These are phyloP conservation scores for Collybia sp. DNA, from an alignment of 768 basidiomycete species.

Conservation along the genomic window DNA sequence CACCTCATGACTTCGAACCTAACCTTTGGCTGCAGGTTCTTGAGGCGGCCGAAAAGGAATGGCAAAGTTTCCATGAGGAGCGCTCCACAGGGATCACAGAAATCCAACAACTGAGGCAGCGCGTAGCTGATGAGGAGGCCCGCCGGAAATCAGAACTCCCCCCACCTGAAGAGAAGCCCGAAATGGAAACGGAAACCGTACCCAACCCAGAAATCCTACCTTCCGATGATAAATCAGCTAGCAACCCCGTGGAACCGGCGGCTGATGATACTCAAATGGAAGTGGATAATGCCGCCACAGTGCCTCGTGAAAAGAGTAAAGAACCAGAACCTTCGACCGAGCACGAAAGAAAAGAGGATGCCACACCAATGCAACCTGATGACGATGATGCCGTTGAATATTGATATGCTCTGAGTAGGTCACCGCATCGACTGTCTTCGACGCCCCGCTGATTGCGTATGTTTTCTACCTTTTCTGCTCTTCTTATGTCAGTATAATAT, in stretches of 20 bases:
- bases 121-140: conserved; percentile 62
- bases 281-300: conserved; percentile 27
- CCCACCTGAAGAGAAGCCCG: conserved; percentile 21
- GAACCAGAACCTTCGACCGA: conserved; percentile 32
- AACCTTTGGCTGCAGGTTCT: conserved; percentile 36
- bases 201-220: not conserved
- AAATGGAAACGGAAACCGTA: conserved; percentile 29
- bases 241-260: not conserved
- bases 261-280: conserved; percentile 30
- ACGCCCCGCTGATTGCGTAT: not conserved
- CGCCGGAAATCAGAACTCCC: conserved; percentile 34
- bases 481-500: conserved; percentile 12
- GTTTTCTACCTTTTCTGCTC: not conserved
- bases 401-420: conserved; percentile 28
- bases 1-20: not conserved
- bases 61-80: conserved; percentile 60
- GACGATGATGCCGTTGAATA: conserved; percentile 84
- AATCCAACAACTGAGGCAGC: conserved; percentile 54
- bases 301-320: conserved; percentile 26
- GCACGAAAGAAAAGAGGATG: conserved; percentile 49
- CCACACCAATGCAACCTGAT: conserved; percentile 53
- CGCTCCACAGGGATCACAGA: conserved; percentile 55
- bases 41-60: conserved; percentile 65
- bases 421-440: not conserved
- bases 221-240: conserved; percentile 10